Evolutionary conservation across 768 basidiomycete genomes (phyloP), one percentile per base, ranked within the genome.

Genomic region (Hygrocybe coccinea): DNA sequence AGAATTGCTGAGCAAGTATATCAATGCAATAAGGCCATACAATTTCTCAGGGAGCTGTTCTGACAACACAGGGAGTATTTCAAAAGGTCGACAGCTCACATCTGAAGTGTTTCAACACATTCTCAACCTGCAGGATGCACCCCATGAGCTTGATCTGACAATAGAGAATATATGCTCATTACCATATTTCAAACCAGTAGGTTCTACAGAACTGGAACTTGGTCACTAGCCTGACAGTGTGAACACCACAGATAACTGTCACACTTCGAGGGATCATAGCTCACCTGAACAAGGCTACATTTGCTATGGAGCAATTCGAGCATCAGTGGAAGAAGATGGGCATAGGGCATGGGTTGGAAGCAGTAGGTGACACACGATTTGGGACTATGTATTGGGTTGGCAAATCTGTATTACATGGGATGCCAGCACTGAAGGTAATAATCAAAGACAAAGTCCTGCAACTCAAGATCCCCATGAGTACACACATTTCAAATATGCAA

Each of bases 51-150:
- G 39, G 2, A 56, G 50, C 1, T 58, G 45, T 17, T 66, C 65
- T 0, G 67, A 69, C 50, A 62, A 63, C 36, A 66, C 67, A 7
- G 61, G 61, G 3, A 65, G 62, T 35, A 64, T 60, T 6, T 14
- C 15, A 38, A 34, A 48, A 52, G 2, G 61, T 58, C 22, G 47
- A 59, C 15, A 24, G 54, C 29, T 62, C n/a, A 35, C 37, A 8
- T 43, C 41, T 15, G 46, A 51, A 9, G 21, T 14, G 15, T 56
- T 54, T 35, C 55, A 37, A 10, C 38, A 50, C 29, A 56, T 56
- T 33, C 38, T 56, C 19, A 50, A 56, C 34, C 22, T 56, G 12
- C 55, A 39, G 22, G 55, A 56, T 56, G 55, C 55, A 6, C 35
- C 33, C 22, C 55, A 56, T 25, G 29, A 52, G 9, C 38, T 52